Evolutionary conservation across 2,329 filamentous ascomycete genomes (phyloP), one percentile per base, ranked within the genome.

Genomic region (Fusarium sp.): DNA sequence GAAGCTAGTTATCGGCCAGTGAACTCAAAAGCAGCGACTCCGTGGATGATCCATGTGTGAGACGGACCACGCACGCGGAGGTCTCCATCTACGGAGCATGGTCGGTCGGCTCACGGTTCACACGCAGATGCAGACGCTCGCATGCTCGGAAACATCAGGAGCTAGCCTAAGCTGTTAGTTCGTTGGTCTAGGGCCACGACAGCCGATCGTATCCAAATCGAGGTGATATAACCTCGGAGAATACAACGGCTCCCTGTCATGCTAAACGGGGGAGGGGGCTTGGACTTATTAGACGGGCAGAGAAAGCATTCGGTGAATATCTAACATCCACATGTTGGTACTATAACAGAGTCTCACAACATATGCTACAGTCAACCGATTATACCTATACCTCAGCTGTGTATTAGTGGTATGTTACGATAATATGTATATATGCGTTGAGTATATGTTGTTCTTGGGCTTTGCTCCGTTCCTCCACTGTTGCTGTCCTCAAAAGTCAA

Each of bases 141-240:
- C 43, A 45, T 24, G 26, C 50, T 46, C 39, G 47, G 59, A 34
- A 57, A 47, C 60, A 63, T 40, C 39, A 50, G 32, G 43, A 63
- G 21, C 47, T 63, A 56, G 59, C 45, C 39, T 61, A 43, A 46
- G 23, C 38, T 49, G 26, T 47, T 38, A 64, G 59, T 42, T 40
- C 11, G 42, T 34, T 42, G 36, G 38, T 48, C 43, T 48, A 64
- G 42, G 56, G 43, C 43, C 24, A 48, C 26, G 19, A 36, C 38
- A 48, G 68, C 36, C 57, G 70, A 72, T 71, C 67, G 52, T 56
- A 72, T 46, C 69, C 68, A 26, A 44, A 69, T 71, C 50, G 53
- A 55, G 62, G 47, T 28, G 50, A 58, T 47, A 34, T 43, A 56
- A 26, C 32, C 55, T 65, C 55, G 56, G 60, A 46, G 56, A 54